Conservation (phyloP, 1,139 yeast genomes). For the Protomyces inouyei region DNA sequence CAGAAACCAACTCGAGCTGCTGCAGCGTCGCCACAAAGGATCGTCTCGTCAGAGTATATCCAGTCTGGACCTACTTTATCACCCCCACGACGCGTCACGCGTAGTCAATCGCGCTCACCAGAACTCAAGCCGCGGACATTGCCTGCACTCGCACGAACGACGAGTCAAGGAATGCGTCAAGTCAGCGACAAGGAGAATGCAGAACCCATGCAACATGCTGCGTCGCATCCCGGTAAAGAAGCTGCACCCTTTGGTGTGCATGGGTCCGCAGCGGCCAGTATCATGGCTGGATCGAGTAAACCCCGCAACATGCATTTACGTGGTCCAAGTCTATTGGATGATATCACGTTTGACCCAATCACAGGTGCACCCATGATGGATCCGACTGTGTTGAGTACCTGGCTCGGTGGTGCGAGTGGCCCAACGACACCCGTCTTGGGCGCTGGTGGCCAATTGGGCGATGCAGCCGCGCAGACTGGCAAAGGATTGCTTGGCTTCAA, state of each 20-base stretch:
- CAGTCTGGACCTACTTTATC: neutral
- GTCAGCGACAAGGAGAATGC: neutral
- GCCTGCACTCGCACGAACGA: neutral
- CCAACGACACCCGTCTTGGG: neutral
- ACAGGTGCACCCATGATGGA: constrained; percentile 26
- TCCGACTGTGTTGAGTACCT: constrained; percentile 3
- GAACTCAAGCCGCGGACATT: neutral
- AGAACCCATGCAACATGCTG: neutral
- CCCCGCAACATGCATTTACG: constrained; percentile 7
- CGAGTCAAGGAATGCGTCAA: neutral
- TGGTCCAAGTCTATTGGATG: constrained; percentile 19
- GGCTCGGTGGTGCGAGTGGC: constrained; percentile 9
- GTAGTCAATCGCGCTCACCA: constrained; percentile 19
- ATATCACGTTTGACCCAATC: constrained; percentile 22
- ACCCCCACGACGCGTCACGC: constrained; percentile 15
- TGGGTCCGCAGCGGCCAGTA: neutral
- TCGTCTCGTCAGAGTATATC: neutral
- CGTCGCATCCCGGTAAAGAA: neutral
- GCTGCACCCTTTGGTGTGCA: neutral
- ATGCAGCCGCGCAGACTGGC: neutral
- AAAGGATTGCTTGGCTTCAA: neutral
- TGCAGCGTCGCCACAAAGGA: neutral
- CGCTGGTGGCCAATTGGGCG: constrained; percentile 5
- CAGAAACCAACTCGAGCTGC: neutral
- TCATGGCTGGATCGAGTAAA: neutral